Evolutionary conservation across 495 filamentous ascomycete species (phyloP).

Genomic region (Daldinia vernicosa): DNA sequence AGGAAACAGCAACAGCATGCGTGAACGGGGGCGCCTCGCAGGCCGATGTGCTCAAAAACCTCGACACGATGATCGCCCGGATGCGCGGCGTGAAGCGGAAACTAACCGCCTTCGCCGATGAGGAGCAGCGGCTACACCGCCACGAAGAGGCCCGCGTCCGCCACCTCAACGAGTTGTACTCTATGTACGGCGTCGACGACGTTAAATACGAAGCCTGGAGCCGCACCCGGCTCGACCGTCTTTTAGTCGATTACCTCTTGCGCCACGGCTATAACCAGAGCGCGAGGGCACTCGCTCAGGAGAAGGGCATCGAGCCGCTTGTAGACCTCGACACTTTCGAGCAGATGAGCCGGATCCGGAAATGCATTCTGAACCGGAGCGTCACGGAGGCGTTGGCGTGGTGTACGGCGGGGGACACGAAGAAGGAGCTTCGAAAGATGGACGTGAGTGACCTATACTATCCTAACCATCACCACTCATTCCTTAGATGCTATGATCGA

Average conservation of each 20-base stretch:
- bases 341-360: constrained; percentile 77
- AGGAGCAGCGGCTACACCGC: constrained; percentile 76
- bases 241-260: constrained; percentile 90
- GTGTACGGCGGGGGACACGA: constrained; percentile 83
- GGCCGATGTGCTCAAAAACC: constrained; percentile 73
- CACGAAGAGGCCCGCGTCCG: constrained; percentile 78
- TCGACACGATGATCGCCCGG: constrained; percentile 84
- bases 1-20: constrained; percentile 72
- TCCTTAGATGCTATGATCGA: not conserved
- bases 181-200: constrained; percentile 83
- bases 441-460: constrained; percentile 64
- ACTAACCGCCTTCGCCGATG: constrained; percentile 76
- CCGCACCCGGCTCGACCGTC: constrained; percentile 76
- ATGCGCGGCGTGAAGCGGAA: constrained; percentile 90
- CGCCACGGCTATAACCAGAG: constrained; percentile 83
- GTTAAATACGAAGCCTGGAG: constrained; percentile 96
- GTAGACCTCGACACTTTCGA: constrained; percentile 92
- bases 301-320: constrained; percentile 72
- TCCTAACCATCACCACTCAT: not conserved
- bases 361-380: constrained; percentile 73
- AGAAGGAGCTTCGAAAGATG: constrained; percentile 83
- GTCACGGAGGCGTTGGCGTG: constrained; percentile 83
- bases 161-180: constrained; percentile 81
- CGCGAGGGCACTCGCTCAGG: constrained; percentile 74
- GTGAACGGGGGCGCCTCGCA: constrained; percentile 66